Conservation (phyloP, 345 rosid species). For the Nasturtium officinale region DNA sequence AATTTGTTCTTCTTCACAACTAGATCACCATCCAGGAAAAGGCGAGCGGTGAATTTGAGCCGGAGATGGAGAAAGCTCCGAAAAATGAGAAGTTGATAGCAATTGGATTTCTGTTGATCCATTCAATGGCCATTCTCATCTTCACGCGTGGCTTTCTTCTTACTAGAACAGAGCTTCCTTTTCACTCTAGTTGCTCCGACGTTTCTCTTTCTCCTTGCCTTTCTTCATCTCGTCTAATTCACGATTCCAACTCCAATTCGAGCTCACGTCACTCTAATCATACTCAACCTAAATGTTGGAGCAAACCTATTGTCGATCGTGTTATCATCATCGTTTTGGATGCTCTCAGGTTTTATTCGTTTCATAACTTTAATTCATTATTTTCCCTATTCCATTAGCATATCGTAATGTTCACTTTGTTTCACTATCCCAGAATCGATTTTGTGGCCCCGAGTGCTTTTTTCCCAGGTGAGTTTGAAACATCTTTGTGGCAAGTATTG, state of each 20-base stretch:
- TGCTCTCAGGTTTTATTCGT: conserved; percentile 60
- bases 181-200: conserved; percentile 69
- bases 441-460: conserved; percentile 77
- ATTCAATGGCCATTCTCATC: conserved; percentile 58
- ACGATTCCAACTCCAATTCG: not conserved
- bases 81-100: conserved; percentile 38
- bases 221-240: conserved; percentile 20
- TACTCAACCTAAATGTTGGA: conserved; percentile 58
- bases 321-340: conserved; percentile 77
- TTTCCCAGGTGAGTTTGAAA: conserved; percentile 52
- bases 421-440: conserved; percentile 59
- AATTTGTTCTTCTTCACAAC: no score
- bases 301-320: conserved; percentile 68
- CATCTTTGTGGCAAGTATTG: not conserved
- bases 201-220: conserved; percentile 66
- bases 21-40: no score
- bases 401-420: not conserved
- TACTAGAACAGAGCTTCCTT: conserved; percentile 91
- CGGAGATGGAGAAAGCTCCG: conserved; percentile 41
- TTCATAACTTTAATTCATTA: not conserved
- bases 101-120: conserved; percentile 51
- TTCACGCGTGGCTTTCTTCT: conserved; percentile 86
- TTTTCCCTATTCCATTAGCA: not conserved
- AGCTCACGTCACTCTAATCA: not conserved
- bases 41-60: not conserved